Evolutionary conservation across 2,329 filamentous ascomycete species (phyloP), one percentile per base, ranked within the genome.

Genomic region (Dothiorella sarmentorum): DNA sequence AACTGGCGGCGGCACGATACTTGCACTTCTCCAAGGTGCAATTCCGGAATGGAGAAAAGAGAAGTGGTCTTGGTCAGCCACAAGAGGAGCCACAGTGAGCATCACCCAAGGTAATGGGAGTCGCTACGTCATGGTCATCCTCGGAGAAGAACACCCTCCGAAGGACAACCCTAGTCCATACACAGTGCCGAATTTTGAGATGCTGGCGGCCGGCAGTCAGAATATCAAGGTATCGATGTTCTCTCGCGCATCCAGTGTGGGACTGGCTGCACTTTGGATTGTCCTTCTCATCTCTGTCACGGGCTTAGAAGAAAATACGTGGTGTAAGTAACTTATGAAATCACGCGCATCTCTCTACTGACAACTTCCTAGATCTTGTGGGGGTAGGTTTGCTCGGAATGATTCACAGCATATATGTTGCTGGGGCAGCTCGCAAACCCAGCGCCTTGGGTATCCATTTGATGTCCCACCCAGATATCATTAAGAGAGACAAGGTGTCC

Each of bases 31-130:
- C 7, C 31, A 47, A 5, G 44, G 57, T 1, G 44, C 29, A 1
- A n/a, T 59, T 7, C 31, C 57, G 33, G 45, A 59, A 35, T 59
- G 57, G 57, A 44, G 35, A 10, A 9, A 7, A 7, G 59, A 58
- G 26, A 52, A 56, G 31, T 24, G 37, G 42, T 6, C 52, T 2
- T 13, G n/a, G 3, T 3, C n/a, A 4, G 47, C 11, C 3, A 37
- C 20, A 13, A 13, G 18, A 2, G 35, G 33, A 5, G 26, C 18
- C 0, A 29, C 42, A 1, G 42, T 44, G 3, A 29, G 42, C n/a
- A 44, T 44, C 15, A 44, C 42, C 1, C 42, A 44, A n/a, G 42
- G 42, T 1, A 44, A 44, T n/a, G 42, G 42, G 2, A 44, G 42
- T 15, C 6, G 24, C 7, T 17, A 44, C 3, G 42, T 44, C 0